These are phyloP conservation scores for Cenchrus americanus DNA, from an alignment of 176 grass and related monocot genomes.

Conservation along the genomic window DNA sequence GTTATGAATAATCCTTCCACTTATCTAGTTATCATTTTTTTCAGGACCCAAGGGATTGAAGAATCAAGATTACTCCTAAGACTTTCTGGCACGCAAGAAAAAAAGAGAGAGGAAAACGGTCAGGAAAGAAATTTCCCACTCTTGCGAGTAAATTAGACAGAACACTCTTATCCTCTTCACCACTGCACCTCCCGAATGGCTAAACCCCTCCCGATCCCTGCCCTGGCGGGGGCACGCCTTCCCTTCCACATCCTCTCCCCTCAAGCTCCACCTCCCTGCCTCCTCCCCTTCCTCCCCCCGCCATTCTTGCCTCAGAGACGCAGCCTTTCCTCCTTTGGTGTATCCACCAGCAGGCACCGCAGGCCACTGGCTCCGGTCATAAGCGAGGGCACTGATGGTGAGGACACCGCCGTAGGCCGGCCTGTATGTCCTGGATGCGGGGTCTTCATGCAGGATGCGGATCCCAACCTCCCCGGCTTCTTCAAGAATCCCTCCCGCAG, in stretches of 20 bases:
- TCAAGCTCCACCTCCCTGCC: slow-evolving; percentile 10
- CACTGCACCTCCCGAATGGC: slow-evolving; percentile 29
- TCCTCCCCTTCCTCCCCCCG: background rate
- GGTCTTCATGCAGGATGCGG: slow-evolving; percentile 87
- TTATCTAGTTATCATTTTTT: background rate
- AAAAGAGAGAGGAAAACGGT: background rate
- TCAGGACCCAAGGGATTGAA: background rate
- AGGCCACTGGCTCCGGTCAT: slow-evolving; percentile 36
- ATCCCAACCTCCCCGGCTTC: slow-evolving; percentile 81
- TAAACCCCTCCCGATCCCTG: slow-evolving; percentile 37
- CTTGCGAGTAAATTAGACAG: background rate
- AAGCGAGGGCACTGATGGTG: slow-evolving; percentile 47
- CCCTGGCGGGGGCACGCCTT: slow-evolving; percentile 7
- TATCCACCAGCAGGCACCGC: slow-evolving; percentile 27
- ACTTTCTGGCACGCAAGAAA: background rate
- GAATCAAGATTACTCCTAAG: background rate
- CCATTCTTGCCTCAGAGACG: background rate
- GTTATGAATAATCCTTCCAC: background rate
- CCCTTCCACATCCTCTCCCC: slow-evolving; percentile 17
- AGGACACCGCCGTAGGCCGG: slow-evolving; percentile 30
- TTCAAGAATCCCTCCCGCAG: slow-evolving; percentile 67
- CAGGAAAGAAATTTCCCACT: background rate
- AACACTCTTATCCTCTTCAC: slow-evolving; percentile 30
- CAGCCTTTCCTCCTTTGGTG: slow-evolving; percentile 8
- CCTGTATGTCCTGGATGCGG: slow-evolving; percentile 77